Base-by-base conservation (phyloP, 2,329 filamentous ascomycete genomes). In the Pleurostoma richardsiae region DNA sequence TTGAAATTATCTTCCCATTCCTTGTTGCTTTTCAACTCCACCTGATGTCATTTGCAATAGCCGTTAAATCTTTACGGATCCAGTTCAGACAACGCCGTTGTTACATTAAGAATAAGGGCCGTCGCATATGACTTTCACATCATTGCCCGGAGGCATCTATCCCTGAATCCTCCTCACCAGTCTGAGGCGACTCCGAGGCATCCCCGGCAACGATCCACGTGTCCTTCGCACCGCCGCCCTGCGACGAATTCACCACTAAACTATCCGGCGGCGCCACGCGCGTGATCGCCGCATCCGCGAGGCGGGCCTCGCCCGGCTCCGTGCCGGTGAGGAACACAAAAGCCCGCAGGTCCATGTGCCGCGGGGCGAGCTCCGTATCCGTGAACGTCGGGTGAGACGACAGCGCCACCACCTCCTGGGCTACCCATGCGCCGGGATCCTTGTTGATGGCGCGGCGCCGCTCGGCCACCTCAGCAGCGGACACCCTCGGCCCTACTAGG, bases 371-470 rank as follows among this genome's bases (percentile, higher is more conserved):
- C n/a, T 42, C 6, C 26, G 40, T 30, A 29, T 42, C 40, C 5
- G 5, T n/a, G 29, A 42, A 42, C 5, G 40, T 42, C 6, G 40
- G 40, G 29, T 42, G 40, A 10, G 40, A 42, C 40, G 40, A 42
- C 40, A 42, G 40, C 40, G 40, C 26, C 29, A 42, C 40, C n/a
- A 42, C 40, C 29, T 42, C 40, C 40, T 42, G 40, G 5, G 40
- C 40, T 10, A 42, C 40, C 40, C 40, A 42, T 5, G n/a, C 10
- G 40, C 29, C 40, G 6, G 40, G 40, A 28, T 42, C 19, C 7
- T 10, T 6, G 26, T n/a, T 5, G 40, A 42, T 42, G 10, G 19
- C 40, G 40, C 5, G 7, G 5, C 40, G 40, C 11, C 40, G 40
- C 29, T 26, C 27, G 7, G 10, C 27, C n/a, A 29, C 7, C 40